Evolutionary conservation across 1,284 basidiomycete genomes (phyloP).

Genomic region (Chalciporus sp.): DNA sequence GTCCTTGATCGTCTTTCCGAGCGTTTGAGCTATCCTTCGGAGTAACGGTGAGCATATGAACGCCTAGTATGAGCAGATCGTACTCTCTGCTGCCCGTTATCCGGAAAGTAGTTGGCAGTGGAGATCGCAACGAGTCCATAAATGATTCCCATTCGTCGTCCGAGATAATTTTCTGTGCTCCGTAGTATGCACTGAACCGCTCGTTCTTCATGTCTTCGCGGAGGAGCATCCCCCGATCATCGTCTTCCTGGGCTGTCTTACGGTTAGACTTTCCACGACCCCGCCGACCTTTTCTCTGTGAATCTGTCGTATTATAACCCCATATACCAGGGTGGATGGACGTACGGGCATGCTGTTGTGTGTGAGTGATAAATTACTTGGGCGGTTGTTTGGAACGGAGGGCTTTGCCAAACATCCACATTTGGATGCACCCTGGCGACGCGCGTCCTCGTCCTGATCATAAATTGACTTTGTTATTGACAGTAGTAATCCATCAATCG

Average conservation of each 20-base stretch:
- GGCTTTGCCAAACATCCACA: conserved; percentile 36
- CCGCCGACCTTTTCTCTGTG: conserved; percentile 19
- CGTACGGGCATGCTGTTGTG: conserved; percentile 23
- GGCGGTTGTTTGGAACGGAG: conserved; percentile 36
- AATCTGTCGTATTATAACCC: neutral
- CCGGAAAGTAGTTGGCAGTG: conserved; percentile 93
- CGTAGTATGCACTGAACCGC: conserved; percentile 78
- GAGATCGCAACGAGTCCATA: conserved; percentile 66
- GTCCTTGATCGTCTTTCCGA: conserved; percentile 41
- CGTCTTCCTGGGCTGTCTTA: conserved; percentile 18
- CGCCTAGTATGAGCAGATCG: conserved; percentile 25
- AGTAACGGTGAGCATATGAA: conserved; percentile 9
- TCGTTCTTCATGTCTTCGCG: conserved; percentile 71
- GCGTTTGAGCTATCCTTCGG: conserved; percentile 26
- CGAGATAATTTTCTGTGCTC: conserved; percentile 68
- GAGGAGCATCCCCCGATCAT: conserved; percentile 48
- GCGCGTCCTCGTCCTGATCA: conserved; percentile 32
- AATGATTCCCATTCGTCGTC: conserved; percentile 83
- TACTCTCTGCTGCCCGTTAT: conserved; percentile 88
- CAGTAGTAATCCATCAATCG: conserved; percentile 1
- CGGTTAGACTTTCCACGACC: conserved; percentile 3
- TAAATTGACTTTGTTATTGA: no score
- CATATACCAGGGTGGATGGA: neutral
- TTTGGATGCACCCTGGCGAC: conserved; percentile 30
- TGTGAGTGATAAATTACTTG: no score